Base-by-base conservation (phyloP, 2,329 filamentous ascomycete genomes). In the Diplodia seriata region DNA sequence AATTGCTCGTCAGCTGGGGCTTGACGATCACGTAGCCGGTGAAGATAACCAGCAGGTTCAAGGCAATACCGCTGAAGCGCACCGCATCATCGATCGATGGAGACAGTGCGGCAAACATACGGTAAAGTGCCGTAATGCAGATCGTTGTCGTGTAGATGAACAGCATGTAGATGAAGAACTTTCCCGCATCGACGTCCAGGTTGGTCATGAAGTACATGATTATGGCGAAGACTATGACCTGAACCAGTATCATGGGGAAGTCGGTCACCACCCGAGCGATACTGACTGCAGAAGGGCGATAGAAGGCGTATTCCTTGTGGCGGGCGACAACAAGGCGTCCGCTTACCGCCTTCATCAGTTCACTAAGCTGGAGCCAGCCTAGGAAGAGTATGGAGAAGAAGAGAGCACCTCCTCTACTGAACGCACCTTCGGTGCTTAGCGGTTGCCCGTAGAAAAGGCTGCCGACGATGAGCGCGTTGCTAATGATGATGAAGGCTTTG, bases 401-500 rank as follows among this genome's bases (percentile, higher is more conserved):
- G 9, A 88, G 77, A 8, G 85, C 82, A 75, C 89, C 89, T 7
- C 88, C 87, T 71, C 88, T 83, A 5, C 84, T 81, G 76, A 91
- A 91, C 14, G 87, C 86, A 43, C 89, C 89, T 50, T 80, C 82
- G 1, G 88, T 89, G 72, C 86, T 82, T 5, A 84, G 73, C 0
- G 86, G 80, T 74, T 89, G 83, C 14, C 87, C 91, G 73, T 93
- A 92, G 79, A 95, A 95, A 20, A 95, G 83, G 2, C 90, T 92
- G 1, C 91, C 90, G 66, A 94, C 89, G 70, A 96, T 91, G 11
- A 96, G 83, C 67, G 80, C 86, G 76, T 92, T 91, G 68, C 89
- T 85, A 68, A 94, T 79, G 73, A 93, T 91, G 75, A 93, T 92
- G 78, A 93, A 91, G 69, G 91, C 85, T 72, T 94, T 95, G 50